Evolutionary conservation across 441 rosid genomes (phyloP), one percentile per base, ranked within the genome.

Genomic region (Cnidoscolus chayamansa): DNA sequence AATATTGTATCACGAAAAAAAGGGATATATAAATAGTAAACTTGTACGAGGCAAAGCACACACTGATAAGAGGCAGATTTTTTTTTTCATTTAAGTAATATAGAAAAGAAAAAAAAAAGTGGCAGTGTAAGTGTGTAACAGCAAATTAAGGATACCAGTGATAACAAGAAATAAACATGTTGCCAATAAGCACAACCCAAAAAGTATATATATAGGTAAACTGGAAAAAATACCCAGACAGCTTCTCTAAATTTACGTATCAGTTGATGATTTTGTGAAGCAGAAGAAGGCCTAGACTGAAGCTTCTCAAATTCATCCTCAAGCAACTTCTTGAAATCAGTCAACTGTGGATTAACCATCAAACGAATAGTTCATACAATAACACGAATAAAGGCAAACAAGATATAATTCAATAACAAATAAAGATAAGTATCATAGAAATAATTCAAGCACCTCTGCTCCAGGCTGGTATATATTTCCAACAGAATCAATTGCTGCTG

Each of bases 231-330:
- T 88, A 92, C 96, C 98, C 99, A 94, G 49, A 92, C 84, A 40
- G 91, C 94, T 76, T 89, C 92, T 74, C 83, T 81, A 72, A 90
- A 91, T 76, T 91, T 93, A 40, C 94, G 90, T 77, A 92, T 76
- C 75, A 88, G 68, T 20, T 67, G 84, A 69, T 86, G 81, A 73
- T 84, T 81, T 77, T 81, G 85, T 2, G 83, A 58, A 81, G 50
- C 76, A 17, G 84, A 81, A 70, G 90, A 64, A 48, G 87, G 75
- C 68, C 74, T 58, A 57, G 87, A 75, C 81, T 86, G 85, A 67
- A 81, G 75, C 77, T 86, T 87, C 67, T 76, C 74, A 71, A 85
- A 79, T 81, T 94, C 93, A 16, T 73, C 76, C 65, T 81, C 89
- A 75, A 92, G 87, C 83, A 87, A 75, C 82, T 86, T 87, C 73